Conservation (phyloP, 2,329 filamentous ascomycete species). For the Colletotrichum tofieldiae region DNA sequence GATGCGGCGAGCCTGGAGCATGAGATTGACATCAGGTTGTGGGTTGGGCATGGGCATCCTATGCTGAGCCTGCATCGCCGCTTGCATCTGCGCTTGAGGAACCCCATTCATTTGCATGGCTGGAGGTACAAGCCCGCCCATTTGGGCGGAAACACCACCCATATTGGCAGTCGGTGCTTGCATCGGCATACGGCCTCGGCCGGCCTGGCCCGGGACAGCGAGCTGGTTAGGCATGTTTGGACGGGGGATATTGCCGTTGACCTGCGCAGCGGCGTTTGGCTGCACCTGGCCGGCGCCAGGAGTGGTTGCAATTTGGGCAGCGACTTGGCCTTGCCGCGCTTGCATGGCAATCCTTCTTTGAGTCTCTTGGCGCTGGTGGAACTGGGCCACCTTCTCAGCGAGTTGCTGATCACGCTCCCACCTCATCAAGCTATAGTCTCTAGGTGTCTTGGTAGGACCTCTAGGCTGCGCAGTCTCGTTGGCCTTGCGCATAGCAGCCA, state of each 20-base stretch:
- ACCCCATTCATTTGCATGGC: constrained; percentile 74
- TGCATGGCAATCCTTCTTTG: constrained; percentile 65
- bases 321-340: constrained; percentile 60
- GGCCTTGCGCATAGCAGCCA: constrained; percentile 86
- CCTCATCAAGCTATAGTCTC: constrained; percentile 91
- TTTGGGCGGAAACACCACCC: constrained; percentile 63
- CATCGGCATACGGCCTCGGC: constrained; percentile 68
- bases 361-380: constrained; percentile 72
- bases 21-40: constrained; percentile 67
- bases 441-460: constrained; percentile 79
- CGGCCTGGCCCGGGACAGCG: constrained; percentile 60
- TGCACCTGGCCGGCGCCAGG: constrained; percentile 49
- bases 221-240: constrained; percentile 62
- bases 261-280: constrained; percentile 46
- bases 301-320: constrained; percentile 62
- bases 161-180: constrained; percentile 69
- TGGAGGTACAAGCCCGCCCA: constrained; percentile 66
- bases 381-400: constrained; percentile 71
- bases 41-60: constrained; percentile 70
- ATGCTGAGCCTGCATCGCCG: constrained; percentile 68
- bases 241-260: constrained; percentile 54
- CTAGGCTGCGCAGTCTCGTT: constrained; percentile 73
- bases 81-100: constrained; percentile 80
- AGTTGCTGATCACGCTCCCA: constrained; percentile 85
- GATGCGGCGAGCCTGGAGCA: constrained; percentile 77